phyloP scores from a whole-genome alignment of 306 rosid species.

The Abrus pulchellus region DNA sequence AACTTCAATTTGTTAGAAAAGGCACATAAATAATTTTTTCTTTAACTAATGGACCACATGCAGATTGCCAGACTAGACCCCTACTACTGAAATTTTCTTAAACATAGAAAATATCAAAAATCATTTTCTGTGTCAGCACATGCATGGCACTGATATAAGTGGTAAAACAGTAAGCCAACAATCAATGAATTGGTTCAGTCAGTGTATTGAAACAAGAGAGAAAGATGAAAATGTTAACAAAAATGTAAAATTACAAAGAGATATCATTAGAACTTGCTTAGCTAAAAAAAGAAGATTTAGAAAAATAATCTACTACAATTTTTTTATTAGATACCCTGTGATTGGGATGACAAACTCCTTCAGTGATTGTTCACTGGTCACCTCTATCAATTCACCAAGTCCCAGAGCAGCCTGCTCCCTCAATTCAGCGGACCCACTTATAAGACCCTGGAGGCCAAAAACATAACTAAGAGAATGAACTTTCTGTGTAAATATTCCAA shows the following conservation, averaged over 20 bases:
- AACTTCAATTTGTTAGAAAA: background rate
- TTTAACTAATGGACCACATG: constrained; percentile 1
- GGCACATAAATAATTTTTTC: constrained; percentile 12
- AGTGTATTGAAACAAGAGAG: background rate
- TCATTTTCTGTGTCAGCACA: background rate
- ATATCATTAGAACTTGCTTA: background rate
- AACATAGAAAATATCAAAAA: constrained; percentile 29
- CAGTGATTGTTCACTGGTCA: constrained; percentile 87
- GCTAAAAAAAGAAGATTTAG: constrained; percentile 26
- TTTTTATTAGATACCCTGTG: constrained; percentile 75
- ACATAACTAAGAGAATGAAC: constrained; percentile 38
- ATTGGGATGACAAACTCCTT: constrained; percentile 93
- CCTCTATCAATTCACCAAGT: constrained; percentile 95
- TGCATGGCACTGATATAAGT: background rate
- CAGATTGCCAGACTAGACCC: constrained; percentile 15
- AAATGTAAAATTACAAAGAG: background rate
- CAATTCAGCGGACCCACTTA: constrained; percentile 93
- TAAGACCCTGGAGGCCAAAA: constrained; percentile 73
- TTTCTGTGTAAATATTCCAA: background rate
- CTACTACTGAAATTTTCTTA: background rate
- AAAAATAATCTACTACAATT: constrained; percentile 13
- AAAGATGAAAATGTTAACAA: background rate
- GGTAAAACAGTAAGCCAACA: background rate
- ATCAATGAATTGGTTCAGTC: constrained; percentile 19
- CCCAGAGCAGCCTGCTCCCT: constrained; percentile 99